Conservation (phyloP, 1,284 basidiomycete species). For the Puccinia horiana region DNA sequence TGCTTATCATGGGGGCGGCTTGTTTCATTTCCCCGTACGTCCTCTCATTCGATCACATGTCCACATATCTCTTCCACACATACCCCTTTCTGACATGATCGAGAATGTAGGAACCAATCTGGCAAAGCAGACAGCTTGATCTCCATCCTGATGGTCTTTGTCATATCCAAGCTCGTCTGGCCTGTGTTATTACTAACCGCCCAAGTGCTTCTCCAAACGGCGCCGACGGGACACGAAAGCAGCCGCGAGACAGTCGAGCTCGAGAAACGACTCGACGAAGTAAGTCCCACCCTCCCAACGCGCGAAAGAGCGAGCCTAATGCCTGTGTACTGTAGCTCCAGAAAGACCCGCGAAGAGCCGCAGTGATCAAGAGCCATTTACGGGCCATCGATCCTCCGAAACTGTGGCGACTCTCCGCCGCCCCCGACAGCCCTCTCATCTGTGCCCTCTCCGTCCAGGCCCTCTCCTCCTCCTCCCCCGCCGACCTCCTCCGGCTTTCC, state of each 20-base stretch:
- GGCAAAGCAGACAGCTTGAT: conserved; percentile 72
- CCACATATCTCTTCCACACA: not conserved
- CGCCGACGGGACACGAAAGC: conserved; percentile 62
- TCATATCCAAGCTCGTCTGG: conserved; percentile 79
- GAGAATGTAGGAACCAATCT: conserved; percentile 63
- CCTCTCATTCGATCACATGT: not conserved
- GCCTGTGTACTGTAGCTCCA: conserved; percentile 66
- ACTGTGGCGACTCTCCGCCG: conserved; percentile 71
- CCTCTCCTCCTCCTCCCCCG: conserved; percentile 68
- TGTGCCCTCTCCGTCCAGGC: conserved; percentile 80
- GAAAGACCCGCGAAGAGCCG: conserved; percentile 53
- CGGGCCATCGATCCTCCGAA: conserved; percentile 76
- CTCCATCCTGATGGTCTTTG: conserved; percentile 70
- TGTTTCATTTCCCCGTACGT: conserved; percentile 1
- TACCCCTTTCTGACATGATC: conserved; percentile 54
- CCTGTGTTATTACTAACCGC: conserved; percentile 75
- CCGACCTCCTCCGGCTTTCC: conserved; percentile 72
- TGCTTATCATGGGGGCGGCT: not conserved
- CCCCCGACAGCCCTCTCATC: conserved; percentile 62
- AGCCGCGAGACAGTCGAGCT: not conserved
- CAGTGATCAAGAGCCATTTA: conserved; percentile 55
- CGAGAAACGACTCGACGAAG: conserved; percentile 32
- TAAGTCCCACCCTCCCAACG: not conserved
- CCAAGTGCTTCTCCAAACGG: conserved; percentile 79
- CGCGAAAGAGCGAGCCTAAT: conserved; percentile 46